Evolutionary conservation across 2,329 filamentous ascomycete species (phyloP), one percentile per base, ranked within the genome.

Genomic region (Helotiales sp.): DNA sequence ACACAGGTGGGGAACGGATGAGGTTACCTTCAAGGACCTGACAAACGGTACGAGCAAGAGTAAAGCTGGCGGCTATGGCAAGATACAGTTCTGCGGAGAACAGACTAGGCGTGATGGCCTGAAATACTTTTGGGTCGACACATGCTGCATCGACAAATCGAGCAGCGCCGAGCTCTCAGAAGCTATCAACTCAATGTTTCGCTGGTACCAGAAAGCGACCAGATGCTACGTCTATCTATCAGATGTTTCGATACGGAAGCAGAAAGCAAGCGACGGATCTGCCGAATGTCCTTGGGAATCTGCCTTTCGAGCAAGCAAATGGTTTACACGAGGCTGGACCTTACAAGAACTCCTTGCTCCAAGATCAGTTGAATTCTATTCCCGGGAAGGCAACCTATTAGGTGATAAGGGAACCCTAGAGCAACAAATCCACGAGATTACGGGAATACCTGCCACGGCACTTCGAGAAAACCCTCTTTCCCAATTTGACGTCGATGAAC

Each of bases 101-200:
- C 61, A 70, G 52, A 63, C 70, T 2, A 57, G 24, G n/a, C 60
- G 58, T 52, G 50, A 71, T 65, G 57, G 61, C 40, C 54, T 68
- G 26, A n/a, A 47, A 63, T 67, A 70, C 40, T 68, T 66, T 26
- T 70, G 63, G 65, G 63, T 71, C 3, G 63, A 67, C 8, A 68
- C 63, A 13, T 72, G 67, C 47, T 72, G 66, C 15, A 70, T 69
- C 61, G 61, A 71, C 40, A 70, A 71, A 37, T 47, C 55, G 1
- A 64, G 30, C 17, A 64, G 47, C 63, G 22, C 60, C 7, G 63
- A 69, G 52, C 59, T 71, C 11, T 3, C 40, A 47, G 52, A 72
- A 47, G 69, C 72, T 24, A 71, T 74, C 47, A 74, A 71, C 45
- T 73, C 69, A 11, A 74, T 74, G 69, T 74, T 71, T 63, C 64